These are phyloP conservation scores for Phyllosticta citribraziliensis DNA, from an alignment of 2,329 filamentous ascomycete genomes.

Conservation along the genomic window DNA sequence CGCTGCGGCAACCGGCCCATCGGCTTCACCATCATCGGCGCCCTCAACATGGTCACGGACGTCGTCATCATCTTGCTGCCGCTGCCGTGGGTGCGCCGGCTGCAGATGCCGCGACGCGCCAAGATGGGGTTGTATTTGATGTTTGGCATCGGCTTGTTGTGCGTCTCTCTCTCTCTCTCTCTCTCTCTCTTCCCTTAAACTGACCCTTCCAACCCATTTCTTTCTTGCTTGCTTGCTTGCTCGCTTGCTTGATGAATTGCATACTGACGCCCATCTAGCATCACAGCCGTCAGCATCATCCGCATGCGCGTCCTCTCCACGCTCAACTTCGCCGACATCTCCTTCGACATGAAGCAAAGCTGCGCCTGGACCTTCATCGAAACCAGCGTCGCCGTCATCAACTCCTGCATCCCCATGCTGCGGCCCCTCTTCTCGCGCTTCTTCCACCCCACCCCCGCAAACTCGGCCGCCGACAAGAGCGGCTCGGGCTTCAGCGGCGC, in stretches of 20 bases:
- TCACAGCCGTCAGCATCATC: not conserved
- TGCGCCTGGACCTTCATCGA: not conserved
- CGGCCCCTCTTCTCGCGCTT: not conserved
- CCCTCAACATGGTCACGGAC: not conserved
- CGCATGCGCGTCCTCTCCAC: not conserved
- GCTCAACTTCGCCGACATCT: not conserved
- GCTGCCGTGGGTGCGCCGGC: not conserved
- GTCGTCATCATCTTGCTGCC: not conserved
- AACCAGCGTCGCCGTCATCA: not conserved
- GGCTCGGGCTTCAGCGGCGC: not conserved
- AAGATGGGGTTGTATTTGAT: slow-evolving; percentile 5
- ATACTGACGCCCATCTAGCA: not conserved
- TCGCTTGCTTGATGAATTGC: not conserved
- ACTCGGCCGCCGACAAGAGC: not conserved
- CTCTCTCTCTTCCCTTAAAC: no score
- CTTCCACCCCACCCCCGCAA: not conserved
- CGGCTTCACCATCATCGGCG: slow-evolving; percentile 6
- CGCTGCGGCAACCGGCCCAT: slow-evolving; percentile 21
- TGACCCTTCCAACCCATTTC: no score
- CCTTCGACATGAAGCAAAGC: not conserved
- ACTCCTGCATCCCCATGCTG: not conserved
- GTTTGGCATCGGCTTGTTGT: slow-evolving; percentile 8
- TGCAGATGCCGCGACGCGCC: slow-evolving; percentile 1
- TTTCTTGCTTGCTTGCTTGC: no score
- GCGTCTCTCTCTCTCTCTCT: not conserved